These are phyloP conservation scores for Fermentozyma sake DNA, from an alignment of 1,139 yeast species.

Conservation along the genomic window DNA sequence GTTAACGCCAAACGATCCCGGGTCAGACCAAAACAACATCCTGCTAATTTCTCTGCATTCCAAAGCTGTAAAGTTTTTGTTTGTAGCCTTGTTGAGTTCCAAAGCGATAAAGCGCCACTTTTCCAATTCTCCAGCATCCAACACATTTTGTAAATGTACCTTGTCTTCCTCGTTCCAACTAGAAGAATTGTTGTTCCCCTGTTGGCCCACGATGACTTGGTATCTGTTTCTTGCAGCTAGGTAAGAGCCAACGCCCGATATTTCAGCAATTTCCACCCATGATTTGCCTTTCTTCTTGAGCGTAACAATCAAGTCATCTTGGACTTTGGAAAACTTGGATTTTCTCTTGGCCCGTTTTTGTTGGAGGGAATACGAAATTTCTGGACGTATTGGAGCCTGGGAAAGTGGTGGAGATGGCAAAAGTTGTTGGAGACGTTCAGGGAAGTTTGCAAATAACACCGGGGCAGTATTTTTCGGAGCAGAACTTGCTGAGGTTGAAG, in stretches of 20 bases:
- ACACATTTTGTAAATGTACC: conserved; percentile 41
- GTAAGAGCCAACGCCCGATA: conserved; percentile 61
- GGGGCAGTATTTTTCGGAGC: conserved; percentile 4
- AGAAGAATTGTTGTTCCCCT: conserved; percentile 65
- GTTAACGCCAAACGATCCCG: conserved; percentile 53
- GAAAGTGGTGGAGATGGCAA: conserved; percentile 39
- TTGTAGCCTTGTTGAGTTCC: conserved; percentile 59
- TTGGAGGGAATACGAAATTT: conserved; percentile 20
- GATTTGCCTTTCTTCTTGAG: conserved; percentile 60
- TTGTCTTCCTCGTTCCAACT: conserved; percentile 63
- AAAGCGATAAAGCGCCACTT: conserved; percentile 64
- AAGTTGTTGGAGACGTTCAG: conserved; percentile 16
- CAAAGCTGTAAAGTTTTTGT: conserved; percentile 47
- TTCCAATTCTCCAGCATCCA: conserved; percentile 69
- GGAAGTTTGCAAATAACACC: conserved; percentile 13
- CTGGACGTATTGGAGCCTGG: conserved; percentile 29
- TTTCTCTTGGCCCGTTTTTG: conserved; percentile 54
- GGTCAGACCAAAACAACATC: conserved; percentile 52
- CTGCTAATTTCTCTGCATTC: conserved; percentile 56
- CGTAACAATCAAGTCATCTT: conserved; percentile 60
- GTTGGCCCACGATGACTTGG: conserved; percentile 80
- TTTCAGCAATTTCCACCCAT: conserved; percentile 74
- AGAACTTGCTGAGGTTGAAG: conserved; percentile 5
- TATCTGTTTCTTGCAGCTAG: conserved; percentile 75
- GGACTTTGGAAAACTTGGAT: conserved; percentile 64